Percentiles rank a stretch among this genome's conserved stretches.
phyloP scores from a whole-genome alignment of 495 filamentous ascomycete species.

The Hyaloscypha finlandica region DNA sequence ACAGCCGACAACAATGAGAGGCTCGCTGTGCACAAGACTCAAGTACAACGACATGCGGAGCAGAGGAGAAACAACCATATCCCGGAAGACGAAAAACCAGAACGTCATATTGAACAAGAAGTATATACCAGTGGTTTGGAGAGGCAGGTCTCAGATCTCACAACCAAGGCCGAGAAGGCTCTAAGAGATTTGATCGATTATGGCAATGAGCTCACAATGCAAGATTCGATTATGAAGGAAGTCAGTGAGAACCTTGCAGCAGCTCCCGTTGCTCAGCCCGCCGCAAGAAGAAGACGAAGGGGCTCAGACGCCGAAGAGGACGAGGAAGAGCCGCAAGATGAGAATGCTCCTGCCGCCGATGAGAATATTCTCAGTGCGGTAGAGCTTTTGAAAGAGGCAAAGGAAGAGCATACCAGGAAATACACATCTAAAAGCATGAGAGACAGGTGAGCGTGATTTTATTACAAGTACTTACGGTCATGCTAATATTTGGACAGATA shows the following conservation, averaged over 20 bases:
- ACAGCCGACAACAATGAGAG: constrained; percentile 57
- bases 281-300: constrained; percentile 29
- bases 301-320: constrained; percentile 33
- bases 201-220: constrained; percentile 48
- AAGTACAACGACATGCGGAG: constrained; percentile 44
- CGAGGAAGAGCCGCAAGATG: constrained; percentile 25
- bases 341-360: constrained; percentile 8
- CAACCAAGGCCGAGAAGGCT: constrained; percentile 43
- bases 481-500: constrained; percentile 49
- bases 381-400: constrained; percentile 40
- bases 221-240: constrained; percentile 39
- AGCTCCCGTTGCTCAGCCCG: constrained; percentile 42
- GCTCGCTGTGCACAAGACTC: constrained; percentile 40
- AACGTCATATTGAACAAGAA: constrained; percentile 43
- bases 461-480: not conserved
- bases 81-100: constrained; percentile 37
- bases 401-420: constrained; percentile 37
- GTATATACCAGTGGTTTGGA: constrained; percentile 39
- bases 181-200: constrained; percentile 48
- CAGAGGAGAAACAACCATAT: constrained; percentile 33
- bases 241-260: constrained; percentile 41
- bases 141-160: constrained; percentile 41
- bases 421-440: constrained; percentile 43
- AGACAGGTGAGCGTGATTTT: constrained; percentile 32
- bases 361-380: constrained; percentile 31